Evolutionary conservation across 768 basidiomycete species (phyloP).

Genomic region (Amanita brunnescens): DNA sequence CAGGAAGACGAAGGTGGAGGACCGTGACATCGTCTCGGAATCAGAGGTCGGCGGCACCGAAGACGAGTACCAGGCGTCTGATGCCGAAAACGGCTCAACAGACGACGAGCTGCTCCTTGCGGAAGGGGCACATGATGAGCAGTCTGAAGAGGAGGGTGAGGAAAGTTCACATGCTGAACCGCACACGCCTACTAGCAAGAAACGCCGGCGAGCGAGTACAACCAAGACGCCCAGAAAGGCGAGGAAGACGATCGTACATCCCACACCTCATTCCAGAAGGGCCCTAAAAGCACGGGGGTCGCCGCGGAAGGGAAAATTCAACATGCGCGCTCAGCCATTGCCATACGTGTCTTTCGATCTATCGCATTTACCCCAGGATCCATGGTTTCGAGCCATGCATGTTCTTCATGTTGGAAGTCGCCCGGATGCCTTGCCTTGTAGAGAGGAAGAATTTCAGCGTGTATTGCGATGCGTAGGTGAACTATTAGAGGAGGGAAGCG

Average conservation of each 20-base stretch:
- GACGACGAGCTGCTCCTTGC: slow-evolving; percentile 14
- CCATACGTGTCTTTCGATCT: slow-evolving; percentile 27
- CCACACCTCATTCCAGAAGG: slow-evolving; percentile 38
- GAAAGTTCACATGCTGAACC: slow-evolving; percentile 19
- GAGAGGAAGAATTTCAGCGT: slow-evolving; percentile 75
- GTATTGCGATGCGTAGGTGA: slow-evolving; percentile 75
- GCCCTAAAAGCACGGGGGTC: slow-evolving; percentile 9
- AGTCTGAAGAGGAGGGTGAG: slow-evolving; percentile 20
- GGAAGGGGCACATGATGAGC: slow-evolving; percentile 16
- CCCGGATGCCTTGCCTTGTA: slow-evolving; percentile 82
- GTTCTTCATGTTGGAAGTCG: slow-evolving; percentile 88
- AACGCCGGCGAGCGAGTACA: slow-evolving; percentile 25
- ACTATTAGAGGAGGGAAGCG: slow-evolving; percentile 84
- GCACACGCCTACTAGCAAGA: slow-evolving; percentile 45
- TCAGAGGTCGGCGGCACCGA: slow-evolving; percentile 17
- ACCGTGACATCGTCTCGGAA: slow-evolving; percentile 15
- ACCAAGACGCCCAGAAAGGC: slow-evolving; percentile 18
- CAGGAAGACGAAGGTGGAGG: slow-evolving; percentile 12
- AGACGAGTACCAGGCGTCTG: slow-evolving; percentile 17
- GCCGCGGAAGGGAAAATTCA: slow-evolving; percentile 21
- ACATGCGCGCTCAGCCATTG: slow-evolving; percentile 20
- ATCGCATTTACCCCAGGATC: slow-evolving; percentile 56
- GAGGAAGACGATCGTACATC: slow-evolving; percentile 40
- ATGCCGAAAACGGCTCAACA: slow-evolving; percentile 12
- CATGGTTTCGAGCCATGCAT: slow-evolving; percentile 85